Conservation (phyloP, 169 alveolate genomes). For the Babesia bovis region DNA sequence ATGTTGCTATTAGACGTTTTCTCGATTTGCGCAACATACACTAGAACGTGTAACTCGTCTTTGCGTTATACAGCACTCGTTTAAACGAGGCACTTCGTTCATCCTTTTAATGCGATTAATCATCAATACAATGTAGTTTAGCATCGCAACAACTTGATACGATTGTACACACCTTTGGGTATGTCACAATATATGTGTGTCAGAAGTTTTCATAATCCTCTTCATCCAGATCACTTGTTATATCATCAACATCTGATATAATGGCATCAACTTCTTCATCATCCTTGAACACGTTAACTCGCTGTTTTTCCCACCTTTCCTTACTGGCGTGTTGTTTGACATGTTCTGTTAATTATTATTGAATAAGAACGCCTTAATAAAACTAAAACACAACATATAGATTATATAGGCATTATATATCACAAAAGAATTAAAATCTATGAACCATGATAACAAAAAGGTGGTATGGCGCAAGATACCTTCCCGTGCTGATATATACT, state of each 20-base stretch:
- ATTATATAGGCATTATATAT: too few species aligned
- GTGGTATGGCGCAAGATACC: too few species aligned
- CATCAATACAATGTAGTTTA: not conserved
- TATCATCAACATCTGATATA: conserved; percentile 20
- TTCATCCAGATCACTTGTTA: conserved; percentile 45
- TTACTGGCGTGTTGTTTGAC: conserved; percentile 77
- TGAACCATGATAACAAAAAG: too few species aligned
- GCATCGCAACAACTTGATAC: not conserved
- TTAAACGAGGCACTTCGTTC: not conserved
- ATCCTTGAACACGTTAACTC: not conserved
- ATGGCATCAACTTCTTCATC: conserved; percentile 7
- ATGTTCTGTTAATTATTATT: conserved; percentile 71
- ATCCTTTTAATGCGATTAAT: not conserved
- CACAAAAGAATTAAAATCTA: too few species aligned
- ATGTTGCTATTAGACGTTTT: not conserved
- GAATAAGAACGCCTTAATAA: too few species aligned
- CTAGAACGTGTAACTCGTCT: not conserved
- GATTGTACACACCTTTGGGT: not conserved
- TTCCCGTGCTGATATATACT: too few species aligned
- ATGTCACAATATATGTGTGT: not conserved
- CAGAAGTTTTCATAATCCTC: conserved; percentile 57
- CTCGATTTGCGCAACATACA: not conserved
- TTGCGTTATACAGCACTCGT: not conserved
- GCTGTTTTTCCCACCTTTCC: conserved; percentile 70
- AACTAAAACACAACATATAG: too few species aligned